Base-by-base conservation (phyloP, 768 basidiomycete species). In the Leucosporidium creatinivorum region DNA sequence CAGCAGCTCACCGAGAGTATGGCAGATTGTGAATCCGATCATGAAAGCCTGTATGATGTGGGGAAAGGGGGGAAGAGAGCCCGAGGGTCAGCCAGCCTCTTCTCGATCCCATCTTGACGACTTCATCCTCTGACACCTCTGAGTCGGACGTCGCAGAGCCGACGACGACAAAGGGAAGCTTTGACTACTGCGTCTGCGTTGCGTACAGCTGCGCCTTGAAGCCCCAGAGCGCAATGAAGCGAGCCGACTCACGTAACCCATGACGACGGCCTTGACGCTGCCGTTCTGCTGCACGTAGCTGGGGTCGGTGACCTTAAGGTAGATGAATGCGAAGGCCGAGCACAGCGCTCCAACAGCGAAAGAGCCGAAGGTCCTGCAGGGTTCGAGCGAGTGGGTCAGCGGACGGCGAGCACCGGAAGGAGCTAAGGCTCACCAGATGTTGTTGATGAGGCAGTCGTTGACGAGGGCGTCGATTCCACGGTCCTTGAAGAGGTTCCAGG, bases 401-500 rank as follows among this genome's bases (percentile, higher is more conserved):
- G 3, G 39, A 44, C 39, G 13, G 39, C 8, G 39, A 17, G 15
- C 2, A 13, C 8, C 3, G 13, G 39, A 7, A 17, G 39, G 63
- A 47, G 67, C 39, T 44, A 13, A 15, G 39, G 15, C 39, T 44
- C 2, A 66, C 73, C 75, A 76, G 67, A 73, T 69, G 58, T 68
- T 75, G 67, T 65, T 65, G 68, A 75, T 66, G 33, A 75, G 67
- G 31, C 58, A 68, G 58, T 63, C 66, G 68, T 76, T 76, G 62
- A 76, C 68, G 2, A 76, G 61, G 0, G 73, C 74, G n/a, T 67
- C 65, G 55, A 76, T 73, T 39, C 75, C 75, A 1, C 74, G 66
- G 52, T 75, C 70, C 58, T 66, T 68, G 67, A 76, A 73, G 44
- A 76, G 31, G 19, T 63, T 60, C 74, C 73, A 75, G 3, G 74